phyloP scores from a whole-genome alignment of 441 rosid genomes.

The Euphorbia schlechtendalii region DNA sequence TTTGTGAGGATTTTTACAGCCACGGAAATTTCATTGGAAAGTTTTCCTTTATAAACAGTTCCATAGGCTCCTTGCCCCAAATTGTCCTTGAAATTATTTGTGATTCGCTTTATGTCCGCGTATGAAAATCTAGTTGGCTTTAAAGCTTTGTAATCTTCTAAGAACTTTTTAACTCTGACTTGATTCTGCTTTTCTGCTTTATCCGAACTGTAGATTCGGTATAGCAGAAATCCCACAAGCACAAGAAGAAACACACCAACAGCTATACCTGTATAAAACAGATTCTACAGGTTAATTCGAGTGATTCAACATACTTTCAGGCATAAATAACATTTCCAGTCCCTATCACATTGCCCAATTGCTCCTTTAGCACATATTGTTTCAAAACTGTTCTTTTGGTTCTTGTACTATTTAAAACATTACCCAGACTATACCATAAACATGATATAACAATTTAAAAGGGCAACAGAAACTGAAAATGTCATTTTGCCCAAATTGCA shows the following conservation, averaged over 20 bases:
- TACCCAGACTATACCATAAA: no score
- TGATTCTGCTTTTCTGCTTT: slow-evolving; percentile 16
- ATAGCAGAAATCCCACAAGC: neutral
- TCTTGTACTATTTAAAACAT: no score
- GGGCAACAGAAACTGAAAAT: no score
- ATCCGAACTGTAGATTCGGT: slow-evolving; percentile 6
- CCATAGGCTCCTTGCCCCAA: slow-evolving; percentile 34
- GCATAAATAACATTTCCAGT: no score
- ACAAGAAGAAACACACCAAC: slow-evolving; percentile 1
- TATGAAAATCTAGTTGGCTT: slow-evolving; percentile 27
- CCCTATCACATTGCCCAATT: no score
- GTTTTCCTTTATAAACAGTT: slow-evolving; percentile 31
- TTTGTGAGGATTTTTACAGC: slow-evolving; percentile 23
- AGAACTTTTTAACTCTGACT: slow-evolving; percentile 17
- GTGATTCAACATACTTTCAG: no score
- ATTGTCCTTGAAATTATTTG: slow-evolving; percentile 18
- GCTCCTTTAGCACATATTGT: no score
- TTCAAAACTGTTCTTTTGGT: no score
- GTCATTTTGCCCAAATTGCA: no score
- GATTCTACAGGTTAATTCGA: neutral
- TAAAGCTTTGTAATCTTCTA: slow-evolving; percentile 26
- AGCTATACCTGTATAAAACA: slow-evolving; percentile 1
- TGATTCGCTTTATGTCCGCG: slow-evolving; percentile 29
- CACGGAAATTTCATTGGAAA: slow-evolving; percentile 23
- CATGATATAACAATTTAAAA: no score